phyloP scores from a whole-genome alignment of 352 stramenopile species.

The Phytophthora pluvialis region DNA sequence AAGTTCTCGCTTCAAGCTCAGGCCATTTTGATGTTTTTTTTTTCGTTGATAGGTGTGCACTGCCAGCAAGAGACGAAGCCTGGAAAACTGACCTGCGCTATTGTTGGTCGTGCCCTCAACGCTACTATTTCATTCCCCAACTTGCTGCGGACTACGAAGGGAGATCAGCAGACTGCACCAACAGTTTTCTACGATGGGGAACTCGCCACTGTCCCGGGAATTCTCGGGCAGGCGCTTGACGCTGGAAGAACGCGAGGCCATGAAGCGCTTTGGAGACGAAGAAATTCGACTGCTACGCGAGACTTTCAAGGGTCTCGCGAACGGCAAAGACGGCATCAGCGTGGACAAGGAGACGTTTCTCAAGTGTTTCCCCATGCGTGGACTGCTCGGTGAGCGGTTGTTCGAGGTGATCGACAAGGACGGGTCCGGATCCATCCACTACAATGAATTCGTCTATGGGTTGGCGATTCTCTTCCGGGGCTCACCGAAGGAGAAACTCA shows the following conservation, averaged over 20 bases:
- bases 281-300: slow-evolving; percentile 81
- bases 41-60: slow-evolving; percentile 14
- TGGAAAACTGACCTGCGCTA: slow-evolving; percentile 35
- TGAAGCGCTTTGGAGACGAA: slow-evolving; percentile 81
- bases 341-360: slow-evolving; percentile 95
- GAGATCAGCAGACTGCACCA: background rate
- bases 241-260: slow-evolving; percentile 62
- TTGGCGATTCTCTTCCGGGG: slow-evolving; percentile 88
- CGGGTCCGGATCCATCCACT: slow-evolving; percentile 85
- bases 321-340: slow-evolving; percentile 58
- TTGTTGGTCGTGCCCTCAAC: slow-evolving; percentile 24
- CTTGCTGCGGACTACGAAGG: slow-evolving; percentile 6
- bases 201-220: slow-evolving; percentile 62
- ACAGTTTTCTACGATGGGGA: slow-evolving; percentile 51
- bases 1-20: too few species aligned
- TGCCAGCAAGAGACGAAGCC: slow-evolving; percentile 4
- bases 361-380: slow-evolving; percentile 93
- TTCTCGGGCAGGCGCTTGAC: slow-evolving; percentile 58
- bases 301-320: slow-evolving; percentile 81
- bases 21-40: background rate
- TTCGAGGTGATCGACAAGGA: slow-evolving; percentile 94
- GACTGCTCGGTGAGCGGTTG: slow-evolving; percentile 90
- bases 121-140: slow-evolving; percentile 25
- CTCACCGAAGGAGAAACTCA: slow-evolving; percentile 90
- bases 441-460: slow-evolving; percentile 93